A percentile compares a stretch with the other conserved stretches of the same genome.
Evolutionary conservation across 2,329 filamentous ascomycete genomes (phyloP).

Genomic region (Thermothelomyces thermophilus): DNA sequence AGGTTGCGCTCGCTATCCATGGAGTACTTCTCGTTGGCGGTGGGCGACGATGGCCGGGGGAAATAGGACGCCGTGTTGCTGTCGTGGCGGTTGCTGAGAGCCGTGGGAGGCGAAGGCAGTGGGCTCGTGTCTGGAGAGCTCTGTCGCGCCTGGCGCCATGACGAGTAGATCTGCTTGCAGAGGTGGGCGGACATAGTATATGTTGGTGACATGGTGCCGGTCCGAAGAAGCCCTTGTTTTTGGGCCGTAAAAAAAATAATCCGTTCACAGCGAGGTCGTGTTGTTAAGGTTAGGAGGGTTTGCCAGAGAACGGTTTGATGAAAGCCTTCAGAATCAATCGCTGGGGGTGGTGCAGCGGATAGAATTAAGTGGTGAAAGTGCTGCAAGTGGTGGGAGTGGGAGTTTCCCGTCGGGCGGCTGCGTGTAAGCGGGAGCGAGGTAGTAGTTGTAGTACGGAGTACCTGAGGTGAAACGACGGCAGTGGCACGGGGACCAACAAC

Average conservation of each 20-base stretch:
- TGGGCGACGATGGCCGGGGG: slow-evolving; percentile 32
- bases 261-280: no score
- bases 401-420: background rate
- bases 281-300: no score
- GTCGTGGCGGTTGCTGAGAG: background rate
- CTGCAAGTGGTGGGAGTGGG: background rate
- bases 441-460: no score
- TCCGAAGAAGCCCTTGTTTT: background rate
- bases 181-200: slow-evolving; percentile 57
- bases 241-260: no score
- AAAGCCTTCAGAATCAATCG: no score
- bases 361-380: background rate
- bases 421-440: background rate
- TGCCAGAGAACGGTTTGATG: background rate
- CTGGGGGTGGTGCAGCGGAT: no score
- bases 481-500: background rate
- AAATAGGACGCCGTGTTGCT: slow-evolving; percentile 27
- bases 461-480: background rate
- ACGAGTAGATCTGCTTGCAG: slow-evolving; percentile 54
- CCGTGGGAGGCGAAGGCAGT: slow-evolving; percentile 25
- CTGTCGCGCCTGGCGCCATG: slow-evolving; percentile 48
- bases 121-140: slow-evolving; percentile 31
- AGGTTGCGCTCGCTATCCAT: slow-evolving; percentile 39
- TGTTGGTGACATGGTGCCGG: slow-evolving; percentile 46
- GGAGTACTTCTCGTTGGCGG: slow-evolving; percentile 35